Conservation (phyloP, 495 filamentous ascomycete genomes). For the Xylaria longipes region DNA sequence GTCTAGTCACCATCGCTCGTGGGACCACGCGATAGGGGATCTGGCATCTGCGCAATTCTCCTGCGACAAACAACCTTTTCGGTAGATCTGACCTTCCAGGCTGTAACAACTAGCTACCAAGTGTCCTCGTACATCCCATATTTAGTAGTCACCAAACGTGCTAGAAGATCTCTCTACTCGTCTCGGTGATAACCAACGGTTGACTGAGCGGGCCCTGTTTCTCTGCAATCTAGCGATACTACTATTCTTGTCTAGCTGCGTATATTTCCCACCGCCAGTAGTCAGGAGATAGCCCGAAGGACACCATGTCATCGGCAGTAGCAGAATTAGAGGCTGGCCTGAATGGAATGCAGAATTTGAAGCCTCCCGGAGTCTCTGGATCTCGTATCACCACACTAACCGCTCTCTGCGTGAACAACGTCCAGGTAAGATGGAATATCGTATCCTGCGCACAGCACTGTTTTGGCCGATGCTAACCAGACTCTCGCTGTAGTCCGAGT, state of each 20-base stretch:
- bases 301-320: constrained; percentile 79
- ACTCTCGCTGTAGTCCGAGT: constrained; percentile 75
- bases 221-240: constrained; percentile 23
- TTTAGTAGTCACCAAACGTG: constrained; percentile 29
- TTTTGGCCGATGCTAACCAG: constrained; percentile 43
- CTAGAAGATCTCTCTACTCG: constrained; percentile 27
- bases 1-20: constrained; percentile 14
- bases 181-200: constrained; percentile 24
- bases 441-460: constrained; percentile 19
- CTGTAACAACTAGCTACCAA: constrained; percentile 28
- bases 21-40: not conserved
- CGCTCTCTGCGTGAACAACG: constrained; percentile 81
- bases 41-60: constrained; percentile 15
- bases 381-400: constrained; percentile 89
- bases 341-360: constrained; percentile 88
- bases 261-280: constrained; percentile 30
- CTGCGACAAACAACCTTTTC: constrained; percentile 11
- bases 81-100: constrained; percentile 28
- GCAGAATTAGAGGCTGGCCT: constrained; percentile 88
- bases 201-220: not conserved
- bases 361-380: constrained; percentile 91
- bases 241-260: constrained; percentile 28
- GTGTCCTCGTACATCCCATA: constrained; percentile 28
- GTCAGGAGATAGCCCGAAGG: constrained; percentile 34
- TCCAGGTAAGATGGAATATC: constrained; percentile 76